Evolutionary conservation across 192 early-diverging fungal species (phyloP), one percentile per base, ranked within the genome.

Genomic region (Backusella morwellensis): DNA sequence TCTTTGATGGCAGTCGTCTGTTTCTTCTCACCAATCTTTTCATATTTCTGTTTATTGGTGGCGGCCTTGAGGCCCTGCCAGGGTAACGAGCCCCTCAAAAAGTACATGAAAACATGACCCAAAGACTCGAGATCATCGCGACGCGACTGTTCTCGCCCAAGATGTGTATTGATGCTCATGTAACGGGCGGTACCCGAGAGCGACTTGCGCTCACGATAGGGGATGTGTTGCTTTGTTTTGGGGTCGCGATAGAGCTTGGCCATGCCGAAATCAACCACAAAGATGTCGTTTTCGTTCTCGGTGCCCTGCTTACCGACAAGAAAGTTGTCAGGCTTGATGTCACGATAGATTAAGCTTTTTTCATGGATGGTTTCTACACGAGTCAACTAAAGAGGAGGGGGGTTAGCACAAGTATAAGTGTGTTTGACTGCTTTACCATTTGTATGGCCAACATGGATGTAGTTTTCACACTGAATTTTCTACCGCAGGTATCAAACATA

Each of bases 291-390:
- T 54, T 86, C 85, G 29, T 81, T 82, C 32, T 87, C 83, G 9
- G 91, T 89, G 41, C 83, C 82, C 4, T 89, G 92, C 36, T 93
- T 90, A 21, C 97, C 97, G 68, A 98, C 91, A 77, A 99, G 85
- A 77, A 99, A 99, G 87, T 99, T 99, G 82, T 99, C 97, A 38
- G 97, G 97, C 83, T 99, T 99, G 83, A 99, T 97, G 84, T 99
- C 97, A 70, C 97, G 91, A 85, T 99, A 99, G 40, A 99, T 95
- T 54, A 98, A 83, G 78, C 96, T 97, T 80, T 93, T 90, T 79
- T 98, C 97, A 80, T 99, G 97, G 66, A 99, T 94, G 0, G 92
- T 89, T 86, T 97, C 94, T 15, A 99, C 93, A 59, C 95, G 92
- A 42, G 85, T 91, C 29, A 90, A 81, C 87, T 92, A 66, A n/a